Evolutionary conservation across 2,329 filamentous ascomycete species (phyloP).

Genomic region (Verticillium dahliae): DNA sequence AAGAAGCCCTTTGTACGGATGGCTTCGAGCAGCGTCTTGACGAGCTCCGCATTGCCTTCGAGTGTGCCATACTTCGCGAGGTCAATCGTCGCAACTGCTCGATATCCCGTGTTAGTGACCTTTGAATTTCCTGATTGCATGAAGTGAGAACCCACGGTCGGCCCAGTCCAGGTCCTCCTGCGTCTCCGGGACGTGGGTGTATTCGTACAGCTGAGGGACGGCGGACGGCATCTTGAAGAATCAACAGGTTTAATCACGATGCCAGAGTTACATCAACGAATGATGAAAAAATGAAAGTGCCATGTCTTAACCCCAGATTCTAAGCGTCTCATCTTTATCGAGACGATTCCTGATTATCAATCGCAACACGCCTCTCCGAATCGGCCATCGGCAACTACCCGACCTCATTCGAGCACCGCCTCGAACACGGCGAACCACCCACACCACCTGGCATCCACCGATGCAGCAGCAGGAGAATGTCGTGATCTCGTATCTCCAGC

Average conservation of each 20-base stretch:
- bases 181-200: conserved; percentile 27
- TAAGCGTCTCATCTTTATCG: neutral
- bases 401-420: neutral
- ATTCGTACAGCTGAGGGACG: conserved; percentile 21
- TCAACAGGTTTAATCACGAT: neutral
- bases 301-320: neutral
- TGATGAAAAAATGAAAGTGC: neutral
- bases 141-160: conserved; percentile 18
- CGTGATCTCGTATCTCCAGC: neutral
- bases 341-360: neutral
- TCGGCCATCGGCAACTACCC: neutral
- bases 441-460: neutral
- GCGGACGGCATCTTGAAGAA: conserved; percentile 22
- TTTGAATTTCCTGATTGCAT: too few relatives aligned
- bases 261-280: neutral
- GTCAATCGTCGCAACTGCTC: conserved; percentile 29
- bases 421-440: neutral
- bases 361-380: neutral
- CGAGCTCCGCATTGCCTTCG: conserved; percentile 18
- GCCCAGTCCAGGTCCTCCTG: conserved; percentile 29
- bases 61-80: conserved; percentile 22
- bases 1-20: conserved; percentile 38
- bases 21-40: conserved; percentile 20
- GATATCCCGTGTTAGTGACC: neutral
- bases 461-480: neutral